These are phyloP conservation scores for Stagonosporopsis vannaccii DNA, from an alignment of 2,329 filamentous ascomycete species.

Conservation along the genomic window DNA sequence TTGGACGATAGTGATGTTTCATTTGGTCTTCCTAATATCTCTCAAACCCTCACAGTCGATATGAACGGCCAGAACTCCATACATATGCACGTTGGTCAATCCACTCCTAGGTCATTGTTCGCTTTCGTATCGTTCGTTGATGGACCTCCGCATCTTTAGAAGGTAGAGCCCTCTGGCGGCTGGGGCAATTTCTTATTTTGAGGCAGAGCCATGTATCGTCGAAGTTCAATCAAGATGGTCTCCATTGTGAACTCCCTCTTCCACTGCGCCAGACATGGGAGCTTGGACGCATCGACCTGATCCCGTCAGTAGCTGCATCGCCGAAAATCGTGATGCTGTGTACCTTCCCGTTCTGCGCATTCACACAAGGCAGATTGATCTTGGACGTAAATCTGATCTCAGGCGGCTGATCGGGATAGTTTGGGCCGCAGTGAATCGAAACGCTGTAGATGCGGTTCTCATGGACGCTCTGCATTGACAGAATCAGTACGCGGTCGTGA, in stretches of 20 bases:
- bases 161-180: constrained; percentile 82
- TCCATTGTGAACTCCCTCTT: constrained; percentile 95
- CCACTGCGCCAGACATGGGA: constrained; percentile 89
- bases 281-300: constrained; percentile 80
- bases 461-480: constrained; percentile 75
- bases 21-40: constrained; percentile 15
- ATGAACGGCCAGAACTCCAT: constrained; percentile 38
- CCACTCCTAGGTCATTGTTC: constrained; percentile 7
- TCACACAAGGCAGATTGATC: constrained; percentile 96
- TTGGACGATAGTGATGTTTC: constrained; percentile 16
- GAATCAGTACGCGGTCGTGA: not conserved
- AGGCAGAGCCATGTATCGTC: constrained; percentile 92
- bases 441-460: constrained; percentile 99
- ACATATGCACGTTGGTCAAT: constrained; percentile 36
- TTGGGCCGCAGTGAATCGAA: constrained; percentile 90
- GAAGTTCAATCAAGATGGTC: constrained; percentile 85
- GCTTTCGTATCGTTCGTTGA: constrained; percentile 13
- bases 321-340: constrained; percentile 2
- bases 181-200: constrained; percentile 95
- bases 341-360: constrained; percentile 77
- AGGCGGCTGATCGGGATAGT: constrained; percentile 89
- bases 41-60: constrained; percentile 18
- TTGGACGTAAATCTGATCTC: constrained; percentile 91
- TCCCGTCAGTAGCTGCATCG: constrained; percentile 7
- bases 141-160: constrained; percentile 35